Percentiles rank a stretch among this genome's conserved stretches.
Conservation (phyloP, 2,329 filamentous ascomycete genomes). For the Diplodia sapinea region DNA sequence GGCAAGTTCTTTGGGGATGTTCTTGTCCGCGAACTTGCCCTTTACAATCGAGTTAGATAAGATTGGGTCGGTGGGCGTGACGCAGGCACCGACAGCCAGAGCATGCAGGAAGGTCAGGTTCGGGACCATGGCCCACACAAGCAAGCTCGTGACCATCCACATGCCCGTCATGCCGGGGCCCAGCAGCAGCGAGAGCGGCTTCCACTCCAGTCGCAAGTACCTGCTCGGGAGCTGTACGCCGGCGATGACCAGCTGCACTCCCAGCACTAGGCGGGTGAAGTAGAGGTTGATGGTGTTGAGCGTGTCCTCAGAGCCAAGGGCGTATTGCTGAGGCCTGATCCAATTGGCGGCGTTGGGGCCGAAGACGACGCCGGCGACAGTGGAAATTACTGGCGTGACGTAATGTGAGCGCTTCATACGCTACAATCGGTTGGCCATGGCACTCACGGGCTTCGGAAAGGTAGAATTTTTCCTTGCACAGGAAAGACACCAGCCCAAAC, state of each 20-base stretch:
- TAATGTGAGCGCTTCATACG: not conserved
- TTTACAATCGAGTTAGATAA: conserved; percentile 90
- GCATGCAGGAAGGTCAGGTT: conserved; percentile 76
- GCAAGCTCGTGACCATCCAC: conserved; percentile 81
- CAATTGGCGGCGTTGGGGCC: conserved; percentile 79
- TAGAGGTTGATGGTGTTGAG: conserved; percentile 78
- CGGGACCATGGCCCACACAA: conserved; percentile 79
- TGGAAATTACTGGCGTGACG: conserved; percentile 71
- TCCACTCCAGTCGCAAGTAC: conserved; percentile 81
- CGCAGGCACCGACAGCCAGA: conserved; percentile 78
- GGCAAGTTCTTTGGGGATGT: conserved; percentile 81
- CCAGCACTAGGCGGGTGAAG: conserved; percentile 85
- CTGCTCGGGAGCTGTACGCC: conserved; percentile 86
- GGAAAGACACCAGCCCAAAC: conserved; percentile 89
- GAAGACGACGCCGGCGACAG: conserved; percentile 78
- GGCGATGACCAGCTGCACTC: conserved; percentile 86
- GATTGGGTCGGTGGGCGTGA: conserved; percentile 91
- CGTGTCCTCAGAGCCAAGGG: conserved; percentile 58
- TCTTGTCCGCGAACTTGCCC: conserved; percentile 89
- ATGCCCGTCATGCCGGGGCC: conserved; percentile 85
- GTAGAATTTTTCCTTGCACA: conserved; percentile 89
- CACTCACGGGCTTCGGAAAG: conserved; percentile 84
- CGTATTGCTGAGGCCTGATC: conserved; percentile 76
- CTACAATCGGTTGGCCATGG: not conserved
- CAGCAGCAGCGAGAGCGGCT: conserved; percentile 72